phyloP scores from a whole-genome alignment of 1,139 yeast species.

The Sugiyamaella pinicola region DNA sequence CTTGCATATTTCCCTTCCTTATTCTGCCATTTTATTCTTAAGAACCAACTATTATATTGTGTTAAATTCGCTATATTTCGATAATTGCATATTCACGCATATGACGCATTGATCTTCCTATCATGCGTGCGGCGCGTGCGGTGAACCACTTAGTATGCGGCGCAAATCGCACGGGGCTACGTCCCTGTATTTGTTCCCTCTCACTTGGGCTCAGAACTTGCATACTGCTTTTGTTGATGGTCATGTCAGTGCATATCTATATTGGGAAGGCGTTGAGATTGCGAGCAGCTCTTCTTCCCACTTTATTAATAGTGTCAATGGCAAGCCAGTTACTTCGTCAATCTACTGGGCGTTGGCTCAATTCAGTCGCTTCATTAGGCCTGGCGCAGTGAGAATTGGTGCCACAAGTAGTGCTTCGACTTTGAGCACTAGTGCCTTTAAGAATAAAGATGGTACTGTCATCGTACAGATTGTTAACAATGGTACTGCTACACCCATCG shows the following conservation, averaged over 20 bases:
- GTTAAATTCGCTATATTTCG: too few species aligned
- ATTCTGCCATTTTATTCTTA: too few species aligned
- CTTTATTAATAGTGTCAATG: constrained; percentile 10
- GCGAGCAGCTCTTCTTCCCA: constrained; percentile 15
- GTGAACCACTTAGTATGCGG: too few species aligned
- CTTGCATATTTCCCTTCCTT: too few species aligned
- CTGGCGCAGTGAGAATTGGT: constrained; percentile 25
- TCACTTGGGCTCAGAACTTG: constrained; percentile 18
- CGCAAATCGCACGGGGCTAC: too few species aligned
- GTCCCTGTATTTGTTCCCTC: too few species aligned
- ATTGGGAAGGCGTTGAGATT: constrained; percentile 21
- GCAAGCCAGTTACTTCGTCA: constrained; percentile 8
- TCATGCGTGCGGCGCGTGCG: too few species aligned
- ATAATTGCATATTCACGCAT: too few species aligned
- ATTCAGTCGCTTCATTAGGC: constrained; percentile 26
- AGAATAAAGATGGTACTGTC: constrained; percentile 14
- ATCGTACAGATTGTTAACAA: constrained; percentile 16
- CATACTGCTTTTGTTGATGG: constrained; percentile 20
- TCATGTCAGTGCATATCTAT: constrained; percentile 20
- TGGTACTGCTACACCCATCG: constrained; percentile 4
- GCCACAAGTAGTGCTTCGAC: background rate
- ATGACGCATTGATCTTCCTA: too few species aligned
- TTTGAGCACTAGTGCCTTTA: constrained; percentile 14
- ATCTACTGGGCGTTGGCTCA: constrained; percentile 24
- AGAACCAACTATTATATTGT: too few species aligned